Evolutionary conservation across 768 basidiomycete genomes (phyloP).

Genomic region (Xerocomellus chrysenteron): DNA sequence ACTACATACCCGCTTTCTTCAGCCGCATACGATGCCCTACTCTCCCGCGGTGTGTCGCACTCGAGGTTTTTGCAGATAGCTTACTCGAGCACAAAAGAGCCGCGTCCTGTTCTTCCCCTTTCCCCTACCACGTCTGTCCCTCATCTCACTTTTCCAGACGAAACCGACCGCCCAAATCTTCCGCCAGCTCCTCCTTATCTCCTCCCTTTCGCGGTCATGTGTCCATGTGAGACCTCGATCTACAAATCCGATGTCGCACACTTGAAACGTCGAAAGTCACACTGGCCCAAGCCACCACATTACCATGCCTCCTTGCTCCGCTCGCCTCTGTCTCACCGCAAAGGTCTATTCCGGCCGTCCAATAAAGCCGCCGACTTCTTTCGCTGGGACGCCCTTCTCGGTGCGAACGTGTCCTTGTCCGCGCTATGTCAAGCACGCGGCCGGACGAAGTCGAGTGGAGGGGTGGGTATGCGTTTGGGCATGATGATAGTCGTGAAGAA

Average conservation of each 20-base stretch:
- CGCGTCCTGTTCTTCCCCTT: no score
- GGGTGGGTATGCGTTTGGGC: slow-evolving; percentile 44
- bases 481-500: slow-evolving; percentile 19
- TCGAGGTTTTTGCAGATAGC: slow-evolving; percentile 29
- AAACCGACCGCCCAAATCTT: no score
- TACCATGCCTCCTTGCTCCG: slow-evolving; percentile 30
- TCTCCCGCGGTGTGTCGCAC: slow-evolving; percentile 26
- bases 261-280: slow-evolving; percentile 12
- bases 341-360: slow-evolving; percentile 24
- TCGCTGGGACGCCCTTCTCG: slow-evolving; percentile 19
- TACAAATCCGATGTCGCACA: slow-evolving; percentile 2
- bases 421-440: background rate
- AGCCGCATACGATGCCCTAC: slow-evolving; percentile 17
- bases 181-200: background rate
- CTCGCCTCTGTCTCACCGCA: slow-evolving; percentile 24
- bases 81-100: slow-evolving; percentile 12
- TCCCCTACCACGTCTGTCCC: no score
- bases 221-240: slow-evolving; percentile 1
- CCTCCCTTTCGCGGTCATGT: slow-evolving; percentile 7
- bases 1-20: slow-evolving; percentile 16
- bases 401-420: background rate
- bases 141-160: no score
- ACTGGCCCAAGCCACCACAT: slow-evolving; percentile 29
- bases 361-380: slow-evolving; percentile 27
- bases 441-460: slow-evolving; percentile 16